Evolutionary conservation across 2,329 filamentous ascomycete species (phyloP).

Genomic region (Colletotrichum siamense): DNA sequence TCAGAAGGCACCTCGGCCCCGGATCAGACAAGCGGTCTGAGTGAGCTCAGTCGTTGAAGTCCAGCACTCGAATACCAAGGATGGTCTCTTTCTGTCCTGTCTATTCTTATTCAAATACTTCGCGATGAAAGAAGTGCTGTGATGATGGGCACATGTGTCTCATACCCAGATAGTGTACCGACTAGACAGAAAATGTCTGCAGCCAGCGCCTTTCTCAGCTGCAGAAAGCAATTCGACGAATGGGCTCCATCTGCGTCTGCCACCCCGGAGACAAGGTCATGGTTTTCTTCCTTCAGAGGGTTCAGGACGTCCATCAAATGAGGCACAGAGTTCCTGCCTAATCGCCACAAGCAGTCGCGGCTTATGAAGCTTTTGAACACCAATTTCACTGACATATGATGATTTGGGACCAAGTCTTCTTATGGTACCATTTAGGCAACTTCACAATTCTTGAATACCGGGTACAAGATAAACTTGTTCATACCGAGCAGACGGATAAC

Average conservation of each 20-base stretch:
- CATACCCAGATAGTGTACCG: rapidly evolving
- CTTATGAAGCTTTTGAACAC: background rate
- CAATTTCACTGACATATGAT: rapidly evolving
- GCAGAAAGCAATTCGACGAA: background rate
- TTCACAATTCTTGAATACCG: rapidly evolving
- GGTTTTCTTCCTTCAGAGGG: no score
- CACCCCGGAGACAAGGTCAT: no score
- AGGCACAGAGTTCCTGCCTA: background rate
- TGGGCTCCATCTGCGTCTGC: no score
- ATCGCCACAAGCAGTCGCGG: background rate
- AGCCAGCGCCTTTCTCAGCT: background rate
- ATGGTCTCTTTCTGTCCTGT: background rate
- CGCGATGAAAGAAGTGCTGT: background rate
- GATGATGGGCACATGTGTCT: background rate
- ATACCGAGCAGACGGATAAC: background rate
- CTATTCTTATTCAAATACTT: background rate
- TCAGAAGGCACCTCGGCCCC: no score
- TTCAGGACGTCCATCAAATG: no score
- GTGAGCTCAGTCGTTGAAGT: no score
- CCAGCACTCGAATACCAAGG: no score
- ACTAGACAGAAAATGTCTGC: background rate
- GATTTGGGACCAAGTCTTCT: background rate
- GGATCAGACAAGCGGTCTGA: no score
- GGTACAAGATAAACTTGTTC: background rate
- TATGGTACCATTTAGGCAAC: background rate